Percentiles rank a stretch among this genome's conserved stretches.
These are phyloP conservation scores for Verticillium dahliae DNA, from an alignment of 2,329 filamentous ascomycete genomes.

Conservation along the genomic window DNA sequence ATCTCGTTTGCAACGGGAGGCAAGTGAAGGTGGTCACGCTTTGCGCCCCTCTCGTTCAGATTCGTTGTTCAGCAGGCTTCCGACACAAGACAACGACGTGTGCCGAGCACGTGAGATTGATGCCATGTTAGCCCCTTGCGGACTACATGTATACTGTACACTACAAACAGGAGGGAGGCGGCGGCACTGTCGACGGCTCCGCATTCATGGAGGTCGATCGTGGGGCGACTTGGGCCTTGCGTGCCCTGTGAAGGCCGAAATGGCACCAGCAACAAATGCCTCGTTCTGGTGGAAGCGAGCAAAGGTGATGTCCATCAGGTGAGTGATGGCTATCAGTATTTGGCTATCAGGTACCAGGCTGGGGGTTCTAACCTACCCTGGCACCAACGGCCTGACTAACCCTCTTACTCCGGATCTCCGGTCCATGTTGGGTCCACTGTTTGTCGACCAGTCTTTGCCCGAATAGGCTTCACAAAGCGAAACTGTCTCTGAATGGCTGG, in stretches of 20 bases:
- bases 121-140: not conserved
- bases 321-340: not conserved
- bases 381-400: not conserved
- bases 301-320: not conserved
- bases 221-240: not conserved
- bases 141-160: not conserved
- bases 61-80: not conserved
- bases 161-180: no score
- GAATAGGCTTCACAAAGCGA: constrained; percentile 13
- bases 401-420: not conserved
- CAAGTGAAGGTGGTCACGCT: no score
- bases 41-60: not conserved
- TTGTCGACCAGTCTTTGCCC: not conserved
- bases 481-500: constrained; percentile 10
- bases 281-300: not conserved
- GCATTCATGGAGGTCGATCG: not conserved
- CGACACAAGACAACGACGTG: not conserved
- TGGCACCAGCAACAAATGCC: not conserved
- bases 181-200: not conserved
- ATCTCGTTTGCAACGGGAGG: no score
- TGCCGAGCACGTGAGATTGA: not conserved
- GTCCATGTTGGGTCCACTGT: not conserved
- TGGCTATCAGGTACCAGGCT: not conserved
- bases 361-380: not conserved
- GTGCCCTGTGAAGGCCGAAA: not conserved